phyloP scores from a whole-genome alignment of 257 asterid species.

The Scutellaria barbata region DNA sequence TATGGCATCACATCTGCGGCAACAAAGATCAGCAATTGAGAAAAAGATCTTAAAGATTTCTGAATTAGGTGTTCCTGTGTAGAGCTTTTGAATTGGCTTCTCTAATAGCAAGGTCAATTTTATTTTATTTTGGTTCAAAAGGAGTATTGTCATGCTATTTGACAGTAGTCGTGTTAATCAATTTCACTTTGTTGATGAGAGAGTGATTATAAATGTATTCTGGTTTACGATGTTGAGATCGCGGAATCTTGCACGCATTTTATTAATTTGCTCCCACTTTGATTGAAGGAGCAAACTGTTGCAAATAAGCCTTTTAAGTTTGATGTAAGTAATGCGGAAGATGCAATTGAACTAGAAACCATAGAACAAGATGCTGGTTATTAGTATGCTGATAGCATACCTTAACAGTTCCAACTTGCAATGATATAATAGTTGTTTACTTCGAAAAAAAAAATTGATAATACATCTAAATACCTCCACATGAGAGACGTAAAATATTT shows the following conservation, averaged over 20 bases:
- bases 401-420: too few species aligned
- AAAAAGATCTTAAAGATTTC: constrained; percentile 72
- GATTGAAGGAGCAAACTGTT: background rate
- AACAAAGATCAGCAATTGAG: constrained; percentile 66
- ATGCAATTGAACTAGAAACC: too few species aligned
- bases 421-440: too few species aligned
- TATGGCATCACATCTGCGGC: constrained; percentile 78
- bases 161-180: too few species aligned
- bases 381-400: too few species aligned
- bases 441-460: too few species aligned
- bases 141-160: background rate
- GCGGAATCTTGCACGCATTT: background rate
- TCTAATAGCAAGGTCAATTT: background rate
- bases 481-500: too few species aligned
- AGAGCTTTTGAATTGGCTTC: constrained; percentile 33
- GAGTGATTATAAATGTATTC: background rate
- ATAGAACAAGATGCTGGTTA: too few species aligned
- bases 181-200: background rate
- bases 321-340: too few species aligned
- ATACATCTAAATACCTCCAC: too few species aligned
- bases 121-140: background rate
- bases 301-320: too few species aligned
- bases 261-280: background rate
- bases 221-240: background rate
- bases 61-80: constrained; percentile 81